Evolutionary conservation across 257 asterid species (phyloP).

Genomic region (Galeopsis tetrahit): DNA sequence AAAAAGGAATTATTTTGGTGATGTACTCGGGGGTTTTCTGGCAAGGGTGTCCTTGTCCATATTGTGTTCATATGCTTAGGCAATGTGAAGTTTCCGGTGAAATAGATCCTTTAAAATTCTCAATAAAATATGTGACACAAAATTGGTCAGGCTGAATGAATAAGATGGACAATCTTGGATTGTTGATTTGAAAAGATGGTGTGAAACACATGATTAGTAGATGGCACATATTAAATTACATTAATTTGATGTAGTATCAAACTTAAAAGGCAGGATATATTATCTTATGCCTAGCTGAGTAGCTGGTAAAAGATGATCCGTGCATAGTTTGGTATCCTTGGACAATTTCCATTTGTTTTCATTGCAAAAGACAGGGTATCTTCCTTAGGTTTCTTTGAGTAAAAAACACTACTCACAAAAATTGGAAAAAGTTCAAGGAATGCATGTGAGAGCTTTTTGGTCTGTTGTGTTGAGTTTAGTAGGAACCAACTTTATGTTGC

Average conservation of each 20-base stretch:
- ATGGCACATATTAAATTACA: background rate
- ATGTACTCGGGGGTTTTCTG: background rate
- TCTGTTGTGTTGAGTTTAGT: background rate
- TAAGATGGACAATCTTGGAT: background rate
- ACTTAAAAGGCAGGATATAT: background rate
- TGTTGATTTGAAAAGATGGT: background rate
- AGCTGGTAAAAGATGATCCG: background rate
- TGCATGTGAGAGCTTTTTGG: background rate
- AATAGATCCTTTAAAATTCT: background rate
- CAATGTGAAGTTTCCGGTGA: background rate
- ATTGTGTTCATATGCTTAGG: background rate
- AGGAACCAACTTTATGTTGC: background rate
- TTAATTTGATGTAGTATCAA: background rate
- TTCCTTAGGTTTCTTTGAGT: background rate
- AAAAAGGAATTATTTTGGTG: slow-evolving; percentile 1
- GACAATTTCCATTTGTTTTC: background rate
- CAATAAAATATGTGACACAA: background rate
- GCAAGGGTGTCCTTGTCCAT: background rate
- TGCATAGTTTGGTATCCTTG: background rate
- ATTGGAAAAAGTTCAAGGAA: background rate
- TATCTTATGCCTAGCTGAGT: background rate
- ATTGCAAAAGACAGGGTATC: background rate
- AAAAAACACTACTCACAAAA: background rate
- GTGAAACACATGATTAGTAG: background rate
- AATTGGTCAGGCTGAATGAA: background rate